Base-by-base conservation (phyloP, 148 eudicot species). In the Rheum nobile region DNA sequence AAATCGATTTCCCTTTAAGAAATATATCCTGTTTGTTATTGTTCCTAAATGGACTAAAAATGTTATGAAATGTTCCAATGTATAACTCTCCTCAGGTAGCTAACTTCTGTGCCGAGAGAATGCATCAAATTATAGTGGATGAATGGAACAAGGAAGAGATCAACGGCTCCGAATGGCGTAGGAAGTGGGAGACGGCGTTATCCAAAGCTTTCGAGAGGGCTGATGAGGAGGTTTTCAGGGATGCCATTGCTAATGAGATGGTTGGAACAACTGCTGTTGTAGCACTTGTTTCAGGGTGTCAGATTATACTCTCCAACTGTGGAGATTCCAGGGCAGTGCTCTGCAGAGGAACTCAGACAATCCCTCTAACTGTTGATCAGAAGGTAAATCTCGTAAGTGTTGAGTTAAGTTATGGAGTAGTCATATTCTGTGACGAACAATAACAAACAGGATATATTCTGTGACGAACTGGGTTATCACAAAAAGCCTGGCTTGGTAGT, bases 321-420 rank as follows among this genome's bases (percentile, higher is more conserved):
- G 97, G 97, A 13, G 97, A 92, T 75, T 92, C 97, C 6, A 84
- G 97, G 80, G 95, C 92, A 16, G 85, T 92, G 72, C 89, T 92
- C 37, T 86, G 84, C 70, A 84, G 89, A 50, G 88, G 97, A 67
- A 82, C 88, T 9, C 87, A 78, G 50, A 90, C 97, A 65, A 76
- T 92, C 55, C 85, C 90, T 52, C 67, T 92, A 72, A 84, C 89
- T 37, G 83, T 88, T 76, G 97, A 92, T 83, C 96, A 92, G 47
- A 92, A 92, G 97, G 97, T 86, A 67, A 59, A 59, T 11, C 14
- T 9, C 10, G n/a, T n/a, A n/a, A n/a, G n/a, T n/a, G n/a, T n/a
- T n/a, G n/a, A n/a, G n/a, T n/a, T n/a, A n/a, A n/a, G n/a, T n/a
- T n/a, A n/a, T n/a, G n/a, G n/a, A n/a, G n/a, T n/a, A n/a, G n/a